Evolutionary conservation across 306 rosid genomes (phyloP).

Genomic region (Castanospermum australe): DNA sequence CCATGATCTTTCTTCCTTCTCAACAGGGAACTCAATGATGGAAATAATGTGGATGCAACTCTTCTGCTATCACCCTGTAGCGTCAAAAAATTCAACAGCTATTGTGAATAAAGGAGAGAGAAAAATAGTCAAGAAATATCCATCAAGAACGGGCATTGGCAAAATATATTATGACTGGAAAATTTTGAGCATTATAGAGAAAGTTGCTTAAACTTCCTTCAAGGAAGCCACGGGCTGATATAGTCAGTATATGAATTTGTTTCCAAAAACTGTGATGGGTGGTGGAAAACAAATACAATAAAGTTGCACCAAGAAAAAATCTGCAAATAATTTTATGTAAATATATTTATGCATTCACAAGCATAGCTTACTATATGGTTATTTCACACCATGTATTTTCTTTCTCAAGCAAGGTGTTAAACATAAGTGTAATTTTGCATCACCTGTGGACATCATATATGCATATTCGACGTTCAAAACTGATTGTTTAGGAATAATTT

Average conservation of each 20-base stretch:
- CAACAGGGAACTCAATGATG: conserved; percentile 59
- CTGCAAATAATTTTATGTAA: neutral
- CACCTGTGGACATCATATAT: neutral
- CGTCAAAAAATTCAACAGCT: conserved; percentile 23
- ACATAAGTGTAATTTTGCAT: no score
- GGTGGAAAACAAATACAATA: neutral
- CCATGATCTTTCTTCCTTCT: conserved; percentile 90
- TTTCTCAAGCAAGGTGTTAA: no score
- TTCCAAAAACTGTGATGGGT: neutral
- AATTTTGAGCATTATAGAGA: neutral
- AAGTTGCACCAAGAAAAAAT: neutral
- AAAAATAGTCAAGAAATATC: neutral
- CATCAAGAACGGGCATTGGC: neutral
- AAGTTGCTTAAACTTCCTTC: neutral
- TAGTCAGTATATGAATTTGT: neutral
- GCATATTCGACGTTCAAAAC: neutral
- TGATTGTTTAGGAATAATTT: neutral
- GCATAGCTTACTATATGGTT: neutral
- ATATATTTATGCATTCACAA: no score
- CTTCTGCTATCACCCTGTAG: conserved; percentile 85
- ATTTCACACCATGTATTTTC: neutral
- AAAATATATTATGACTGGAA: neutral
- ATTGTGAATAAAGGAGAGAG: neutral
- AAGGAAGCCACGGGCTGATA: no score
- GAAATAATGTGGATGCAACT: conserved; percentile 77